These are phyloP conservation scores for Candida vaughaniae DNA, from an alignment of 805 yeast species.

Conservation along the genomic window DNA sequence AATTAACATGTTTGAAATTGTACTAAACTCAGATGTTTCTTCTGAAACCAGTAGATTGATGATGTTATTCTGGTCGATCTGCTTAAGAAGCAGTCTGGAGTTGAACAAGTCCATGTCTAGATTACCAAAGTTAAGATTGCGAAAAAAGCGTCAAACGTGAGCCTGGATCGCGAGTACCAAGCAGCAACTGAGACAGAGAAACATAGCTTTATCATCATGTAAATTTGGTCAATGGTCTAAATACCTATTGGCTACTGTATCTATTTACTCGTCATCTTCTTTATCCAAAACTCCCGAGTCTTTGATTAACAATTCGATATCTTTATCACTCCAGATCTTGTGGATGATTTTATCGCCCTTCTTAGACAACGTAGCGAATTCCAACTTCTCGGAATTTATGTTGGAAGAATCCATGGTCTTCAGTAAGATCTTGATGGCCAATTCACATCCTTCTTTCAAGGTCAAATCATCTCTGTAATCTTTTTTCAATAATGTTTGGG, in stretches of 20 bases:
- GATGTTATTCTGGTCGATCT: conserved; percentile 29
- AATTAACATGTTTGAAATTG: conserved; percentile 31
- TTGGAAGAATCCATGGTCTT: conserved; percentile 92
- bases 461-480: conserved; percentile 84
- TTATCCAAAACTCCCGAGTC: conserved; percentile 65
- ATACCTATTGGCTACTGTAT: background rate
- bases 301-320: conserved; percentile 71
- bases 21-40: conserved; percentile 4
- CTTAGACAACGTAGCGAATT: conserved; percentile 72
- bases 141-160: background rate
- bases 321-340: conserved; percentile 77
- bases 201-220: background rate
- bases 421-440: conserved; percentile 87
- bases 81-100: conserved; percentile 12
- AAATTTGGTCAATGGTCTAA: background rate
- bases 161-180: too few relatives aligned
- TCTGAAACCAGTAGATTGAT: conserved; percentile 4
- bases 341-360: conserved; percentile 55
- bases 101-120: conserved; percentile 15
- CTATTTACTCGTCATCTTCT: conserved; percentile 25
- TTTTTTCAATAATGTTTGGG: conserved; percentile 92
- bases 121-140: background rate
- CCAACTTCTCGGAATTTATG: conserved; percentile 85
- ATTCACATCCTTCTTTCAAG: conserved; percentile 73
- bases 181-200: too few relatives aligned